phyloP scores from a whole-genome alignment of 1,284 basidiomycete species.

The Leccinum subfulvum region DNA sequence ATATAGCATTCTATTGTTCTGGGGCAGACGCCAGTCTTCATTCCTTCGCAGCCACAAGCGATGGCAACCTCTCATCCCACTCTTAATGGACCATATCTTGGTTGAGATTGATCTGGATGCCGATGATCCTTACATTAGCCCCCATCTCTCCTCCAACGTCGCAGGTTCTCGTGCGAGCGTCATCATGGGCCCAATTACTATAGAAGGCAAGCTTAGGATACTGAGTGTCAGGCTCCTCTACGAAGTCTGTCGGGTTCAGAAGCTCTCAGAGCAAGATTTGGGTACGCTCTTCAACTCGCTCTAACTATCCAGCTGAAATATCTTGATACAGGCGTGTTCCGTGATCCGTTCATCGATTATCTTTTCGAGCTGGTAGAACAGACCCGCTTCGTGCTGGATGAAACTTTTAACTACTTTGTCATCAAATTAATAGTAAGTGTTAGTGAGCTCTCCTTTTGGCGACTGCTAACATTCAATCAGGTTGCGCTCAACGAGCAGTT shows the following conservation, averaged over 20 bases:
- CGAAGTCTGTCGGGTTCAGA: constrained; percentile 89
- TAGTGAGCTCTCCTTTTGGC: neutral
- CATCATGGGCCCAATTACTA: constrained; percentile 56
- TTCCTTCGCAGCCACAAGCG: constrained; percentile 79
- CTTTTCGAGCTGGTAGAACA: constrained; percentile 94
- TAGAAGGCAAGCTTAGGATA: constrained; percentile 76
- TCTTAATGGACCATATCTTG: constrained; percentile 77
- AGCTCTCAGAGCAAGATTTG: constrained; percentile 71
- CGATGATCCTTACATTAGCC: constrained; percentile 57
- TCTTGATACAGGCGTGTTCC: constrained; percentile 62
- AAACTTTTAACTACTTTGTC: constrained; percentile 90
- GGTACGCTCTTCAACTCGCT: constrained; percentile 45
- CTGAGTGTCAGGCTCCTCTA: constrained; percentile 79
- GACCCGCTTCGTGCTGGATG: constrained; percentile 85
- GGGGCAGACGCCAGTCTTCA: constrained; percentile 67
- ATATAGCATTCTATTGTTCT: constrained; percentile 75
- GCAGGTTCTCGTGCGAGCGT: constrained; percentile 39
- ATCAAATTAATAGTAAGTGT: constrained; percentile 84
- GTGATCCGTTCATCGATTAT: constrained; percentile 83
- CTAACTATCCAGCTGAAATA: constrained; percentile 7
- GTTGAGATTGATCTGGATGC: constrained; percentile 68
- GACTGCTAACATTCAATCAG: constrained; percentile 37
- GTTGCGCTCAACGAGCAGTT: constrained; percentile 97
- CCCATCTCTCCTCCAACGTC: constrained; percentile 29
- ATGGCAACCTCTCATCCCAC: constrained; percentile 79